Evolutionary conservation across 176 grass and related monocot genomes (phyloP), one percentile per base, ranked within the genome.

Genomic region (Bromus sterilis): DNA sequence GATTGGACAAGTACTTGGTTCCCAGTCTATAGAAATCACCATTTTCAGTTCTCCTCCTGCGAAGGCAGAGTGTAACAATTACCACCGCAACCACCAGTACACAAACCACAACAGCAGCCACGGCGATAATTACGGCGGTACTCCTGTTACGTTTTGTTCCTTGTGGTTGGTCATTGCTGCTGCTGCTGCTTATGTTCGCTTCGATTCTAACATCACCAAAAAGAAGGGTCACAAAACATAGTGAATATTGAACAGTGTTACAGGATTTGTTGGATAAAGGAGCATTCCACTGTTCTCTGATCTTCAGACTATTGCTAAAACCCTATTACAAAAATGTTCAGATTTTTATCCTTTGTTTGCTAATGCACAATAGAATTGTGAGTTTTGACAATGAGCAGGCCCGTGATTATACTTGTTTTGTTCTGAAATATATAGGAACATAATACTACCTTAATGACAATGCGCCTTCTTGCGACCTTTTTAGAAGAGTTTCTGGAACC

Each of bases 381-480:
- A 71, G 1, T 85, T 3, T 4, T 72, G 25, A 48, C 29, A 79
- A 41, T 49, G 24, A 44, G 32, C n/a, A 80, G 15, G 12, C 5
- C 0, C 4, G 4, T 24, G 66, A 33, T 70, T 28, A 7, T 28
- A 13, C 28, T 74, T 56, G 35, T 31, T 49, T 79, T 60, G 9
- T 60, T 59, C 37, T 82, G 56, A 80, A 49, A 72, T 9, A 23
- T 39, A 67, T 85, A 14, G 21, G 9, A 53, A 29, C 21, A 35
- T 23, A 55, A 6, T 56, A 24, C 20, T 36, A 94, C 91, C 88
- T 90, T 81, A 94, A 73, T 60, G 29, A 81, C 13, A 94, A 68
- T 16, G 41, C 63, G 6, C 85, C 85, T 66, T 78, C 60, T 41
- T 69, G 72, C 60, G 88, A 83, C 88, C 74, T 80, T 46, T 82